Evolutionary conservation across 1,139 yeast genomes (phyloP).

Genomic region (Sugiyamaella pinicola): DNA sequence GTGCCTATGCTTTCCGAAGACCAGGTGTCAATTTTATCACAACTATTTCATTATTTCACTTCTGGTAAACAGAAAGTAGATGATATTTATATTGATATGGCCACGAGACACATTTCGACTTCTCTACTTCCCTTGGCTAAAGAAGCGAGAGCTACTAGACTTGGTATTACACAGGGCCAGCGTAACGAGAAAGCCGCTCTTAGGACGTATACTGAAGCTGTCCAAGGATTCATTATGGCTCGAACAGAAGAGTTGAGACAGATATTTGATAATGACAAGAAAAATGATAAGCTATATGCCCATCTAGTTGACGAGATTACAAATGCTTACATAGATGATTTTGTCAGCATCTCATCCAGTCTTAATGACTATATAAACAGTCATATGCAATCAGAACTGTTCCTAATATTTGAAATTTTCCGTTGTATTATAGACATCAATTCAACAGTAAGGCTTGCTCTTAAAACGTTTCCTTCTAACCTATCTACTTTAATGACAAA

Average conservation of each 20-base stretch:
- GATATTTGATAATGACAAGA: constrained; percentile 27
- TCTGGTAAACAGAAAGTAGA: constrained; percentile 48
- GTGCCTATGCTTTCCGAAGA: constrained; percentile 31
- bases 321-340: constrained; percentile 43
- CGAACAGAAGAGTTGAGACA: constrained; percentile 30
- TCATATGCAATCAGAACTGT: constrained; percentile 33
- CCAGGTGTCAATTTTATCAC: constrained; percentile 25
- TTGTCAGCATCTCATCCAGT: constrained; percentile 40
- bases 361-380: constrained; percentile 38
- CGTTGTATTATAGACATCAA: constrained; percentile 31
- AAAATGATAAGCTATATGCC: constrained; percentile 21
- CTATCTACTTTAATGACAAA: constrained; percentile 31
- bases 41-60: constrained; percentile 30
- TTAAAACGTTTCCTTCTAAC: constrained; percentile 28
- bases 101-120: constrained; percentile 50
- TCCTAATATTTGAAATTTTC: constrained; percentile 36
- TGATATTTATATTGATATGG: constrained; percentile 49
- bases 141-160: constrained; percentile 45
- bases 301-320: constrained; percentile 43
- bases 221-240: constrained; percentile 48
- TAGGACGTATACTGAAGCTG: constrained; percentile 55
- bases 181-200: constrained; percentile 57
- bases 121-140: constrained; percentile 50
- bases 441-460: constrained; percentile 26
- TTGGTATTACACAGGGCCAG: constrained; percentile 12